Base-by-base conservation (phyloP, 345 rosid genomes). In the Schrenkiella parvula region DNA sequence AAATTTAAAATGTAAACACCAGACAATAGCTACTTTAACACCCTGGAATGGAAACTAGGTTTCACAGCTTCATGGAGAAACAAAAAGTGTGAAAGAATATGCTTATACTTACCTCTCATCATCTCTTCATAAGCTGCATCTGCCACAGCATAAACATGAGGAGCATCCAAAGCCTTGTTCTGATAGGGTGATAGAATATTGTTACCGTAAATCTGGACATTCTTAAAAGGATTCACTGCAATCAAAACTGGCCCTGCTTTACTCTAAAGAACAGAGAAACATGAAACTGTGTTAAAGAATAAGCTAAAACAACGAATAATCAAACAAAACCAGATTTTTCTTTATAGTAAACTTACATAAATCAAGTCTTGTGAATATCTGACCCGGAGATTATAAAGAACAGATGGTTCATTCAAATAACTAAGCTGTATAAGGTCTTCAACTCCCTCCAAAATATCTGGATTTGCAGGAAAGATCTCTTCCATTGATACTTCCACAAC, bases 381-480 rank as follows among this genome's bases (percentile, higher is more conserved):
- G 87, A 72, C 70, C 47, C 78, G 81, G 32, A 95, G 86, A 74
- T 92, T 95, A 80, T 89, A 80, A 79, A 95, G 86, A 74, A 92
- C 87, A 2, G 98, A 87, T 52, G 98, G 99, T 65, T 95, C 99
- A 59, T 95, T 95, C 80, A 95, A 78, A 82, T 87, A 92, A 83
- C 91, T 88, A 75, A 95, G 99, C 77, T 88, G 95, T 71, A 86
- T 80, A 69, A 95, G 97, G 74, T 95, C 93, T 73, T 87, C 92
- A 64, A 84, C 97, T 35, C 93, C 97, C 74, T 86, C 90, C 37
- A 95, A 83, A 35, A 95, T 80, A 77, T 89, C 89, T 4, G 99
- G 97, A 78, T 92, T 95, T 73, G 99, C 89, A 70, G 99, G 99
- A 41, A 88, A 83, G 70, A 95, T 91, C 55, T 88, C 88, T 51